Evolutionary conservation across 192 early-diverging fungal species (phyloP).

Genomic region (Gamsiella multidivaricata): DNA sequence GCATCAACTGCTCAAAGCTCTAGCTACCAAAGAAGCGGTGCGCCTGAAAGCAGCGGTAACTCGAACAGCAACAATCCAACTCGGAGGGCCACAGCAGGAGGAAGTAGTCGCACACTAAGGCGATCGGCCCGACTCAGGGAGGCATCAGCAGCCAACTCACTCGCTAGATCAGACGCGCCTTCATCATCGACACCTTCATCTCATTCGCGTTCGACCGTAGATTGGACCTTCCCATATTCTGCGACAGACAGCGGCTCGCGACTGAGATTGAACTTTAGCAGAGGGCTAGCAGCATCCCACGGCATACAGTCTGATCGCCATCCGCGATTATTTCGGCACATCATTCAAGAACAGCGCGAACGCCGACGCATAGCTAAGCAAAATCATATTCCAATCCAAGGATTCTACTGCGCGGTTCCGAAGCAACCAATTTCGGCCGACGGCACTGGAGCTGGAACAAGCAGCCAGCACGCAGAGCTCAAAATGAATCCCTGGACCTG

Average conservation of each 20-base stretch:
- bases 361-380: slow-evolving; percentile 23
- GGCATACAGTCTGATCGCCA: slow-evolving; percentile 13
- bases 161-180: neutral
- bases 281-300: slow-evolving; percentile 2
- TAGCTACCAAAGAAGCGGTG: too few relatives aligned
- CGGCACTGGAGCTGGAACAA: neutral
- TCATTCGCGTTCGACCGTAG: too few relatives aligned
- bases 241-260: neutral
- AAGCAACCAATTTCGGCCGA: neutral
- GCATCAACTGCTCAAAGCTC: neutral
- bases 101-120: neutral
- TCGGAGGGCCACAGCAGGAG: too few relatives aligned
- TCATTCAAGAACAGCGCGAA: slow-evolving; percentile 10
- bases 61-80: too few relatives aligned
- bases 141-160: neutral
- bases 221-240: neutral
- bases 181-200: neutral
- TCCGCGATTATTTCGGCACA: slow-evolving; percentile 7
- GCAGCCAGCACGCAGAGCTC: neutral
- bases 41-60: too few relatives aligned
- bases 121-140: neutral
- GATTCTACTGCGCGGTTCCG: slow-evolving; percentile 1
- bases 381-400: slow-evolving; percentile 12
- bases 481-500: slow-evolving; percentile 22
- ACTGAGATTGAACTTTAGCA: neutral